These are phyloP conservation scores for Achaetomium macrosporum DNA, from an alignment of 2,329 filamentous ascomycete species.

Conservation along the genomic window DNA sequence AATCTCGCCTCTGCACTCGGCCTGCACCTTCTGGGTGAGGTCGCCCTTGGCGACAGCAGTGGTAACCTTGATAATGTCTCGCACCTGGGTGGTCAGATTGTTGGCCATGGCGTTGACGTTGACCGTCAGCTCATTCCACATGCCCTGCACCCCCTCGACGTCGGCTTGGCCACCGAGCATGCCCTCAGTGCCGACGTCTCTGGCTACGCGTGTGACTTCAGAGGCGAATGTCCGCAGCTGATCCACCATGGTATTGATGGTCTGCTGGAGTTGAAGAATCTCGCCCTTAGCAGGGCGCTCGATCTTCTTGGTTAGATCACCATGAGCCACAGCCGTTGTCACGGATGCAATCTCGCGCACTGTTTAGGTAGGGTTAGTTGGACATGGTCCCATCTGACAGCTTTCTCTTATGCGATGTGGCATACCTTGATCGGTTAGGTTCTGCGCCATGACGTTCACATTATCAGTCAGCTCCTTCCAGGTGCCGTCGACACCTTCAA, in stretches of 20 bases:
- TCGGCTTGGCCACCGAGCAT: slow-evolving; percentile 77
- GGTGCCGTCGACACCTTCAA: slow-evolving; percentile 89
- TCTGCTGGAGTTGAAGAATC: slow-evolving; percentile 77
- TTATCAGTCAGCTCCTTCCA: slow-evolving; percentile 97
- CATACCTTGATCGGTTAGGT: slow-evolving; percentile 67
- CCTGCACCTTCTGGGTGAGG: slow-evolving; percentile 92
- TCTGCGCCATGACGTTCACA: slow-evolving; percentile 79
- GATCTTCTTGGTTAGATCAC: slow-evolving; percentile 79
- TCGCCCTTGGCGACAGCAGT: slow-evolving; percentile 76
- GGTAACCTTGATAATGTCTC: slow-evolving; percentile 84
- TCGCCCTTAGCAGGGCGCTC: slow-evolving; percentile 74
- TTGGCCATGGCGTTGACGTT: slow-evolving; percentile 87
- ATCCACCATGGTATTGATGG: slow-evolving; percentile 86
- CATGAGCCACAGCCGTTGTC: slow-evolving; percentile 75
- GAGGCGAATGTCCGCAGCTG: slow-evolving; percentile 78
- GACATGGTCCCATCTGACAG: neutral
- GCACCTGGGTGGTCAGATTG: slow-evolving; percentile 80
- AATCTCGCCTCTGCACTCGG: slow-evolving; percentile 86
- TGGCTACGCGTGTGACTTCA: slow-evolving; percentile 75
- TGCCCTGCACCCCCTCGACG: slow-evolving; percentile 77
- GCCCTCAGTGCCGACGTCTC: slow-evolving; percentile 79
- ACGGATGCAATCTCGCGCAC: slow-evolving; percentile 82
- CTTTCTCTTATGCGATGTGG: neutral
- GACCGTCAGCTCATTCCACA: slow-evolving; percentile 83
- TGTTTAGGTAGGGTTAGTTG: slow-evolving; percentile 23